Evolutionary conservation across 2,329 filamentous ascomycete genomes (phyloP).

Genomic region (Talaromyces verruculosus): DNA sequence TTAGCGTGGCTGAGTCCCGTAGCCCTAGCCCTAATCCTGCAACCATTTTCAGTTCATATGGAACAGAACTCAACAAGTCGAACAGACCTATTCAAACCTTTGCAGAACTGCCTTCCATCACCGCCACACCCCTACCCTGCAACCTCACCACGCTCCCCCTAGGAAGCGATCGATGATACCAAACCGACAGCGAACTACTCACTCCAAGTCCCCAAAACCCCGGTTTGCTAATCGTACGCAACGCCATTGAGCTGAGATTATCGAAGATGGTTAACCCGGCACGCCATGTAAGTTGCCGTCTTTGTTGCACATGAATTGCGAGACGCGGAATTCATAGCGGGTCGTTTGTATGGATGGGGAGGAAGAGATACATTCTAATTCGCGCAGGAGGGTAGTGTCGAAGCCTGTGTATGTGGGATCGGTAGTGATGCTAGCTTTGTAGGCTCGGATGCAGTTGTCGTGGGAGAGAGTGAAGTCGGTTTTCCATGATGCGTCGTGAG

Average conservation of each 20-base stretch:
- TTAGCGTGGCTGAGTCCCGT: not conserved
- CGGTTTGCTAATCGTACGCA: not conserved
- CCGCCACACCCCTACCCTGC: not conserved
- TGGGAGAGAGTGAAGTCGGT: not conserved
- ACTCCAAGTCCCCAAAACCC: not conserved
- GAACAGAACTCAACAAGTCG: not conserved
- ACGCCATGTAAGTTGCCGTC: not conserved
- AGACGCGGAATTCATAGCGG: not conserved
- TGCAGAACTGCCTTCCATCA: not conserved
- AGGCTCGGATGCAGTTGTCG: too few species aligned
- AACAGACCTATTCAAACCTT: not conserved
- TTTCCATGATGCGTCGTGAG: not conserved
- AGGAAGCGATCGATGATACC: not conserved
- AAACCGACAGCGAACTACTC: not conserved
- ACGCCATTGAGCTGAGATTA: not conserved
- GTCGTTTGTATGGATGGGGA: not conserved
- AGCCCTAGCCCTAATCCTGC: not conserved
- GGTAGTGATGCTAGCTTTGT: too few species aligned
- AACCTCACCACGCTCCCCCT: too few species aligned
- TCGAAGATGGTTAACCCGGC: not conserved
- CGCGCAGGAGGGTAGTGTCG: not conserved
- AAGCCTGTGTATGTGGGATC: too few species aligned
- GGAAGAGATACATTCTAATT: not conserved
- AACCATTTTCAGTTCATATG: not conserved
- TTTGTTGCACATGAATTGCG: not conserved